These are phyloP conservation scores for Rhizophora apiculata DNA, from an alignment of 345 rosid genomes.

Conservation along the genomic window DNA sequence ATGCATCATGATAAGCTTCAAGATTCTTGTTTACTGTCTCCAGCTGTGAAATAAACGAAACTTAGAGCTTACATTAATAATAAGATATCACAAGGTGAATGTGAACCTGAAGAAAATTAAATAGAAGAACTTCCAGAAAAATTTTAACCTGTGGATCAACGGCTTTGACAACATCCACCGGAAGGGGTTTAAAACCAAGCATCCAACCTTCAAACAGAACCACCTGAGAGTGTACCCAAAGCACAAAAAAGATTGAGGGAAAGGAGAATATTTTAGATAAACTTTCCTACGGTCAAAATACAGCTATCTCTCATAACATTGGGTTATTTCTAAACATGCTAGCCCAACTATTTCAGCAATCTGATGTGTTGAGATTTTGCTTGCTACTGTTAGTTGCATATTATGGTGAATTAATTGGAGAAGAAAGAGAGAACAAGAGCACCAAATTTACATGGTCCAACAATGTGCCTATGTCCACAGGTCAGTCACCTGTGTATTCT, in stretches of 20 bases:
- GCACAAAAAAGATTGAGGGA: background rate
- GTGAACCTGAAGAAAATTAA: background rate
- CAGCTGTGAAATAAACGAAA: conserved; percentile 39
- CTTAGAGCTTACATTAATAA: background rate
- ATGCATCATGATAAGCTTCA: conserved; percentile 75
- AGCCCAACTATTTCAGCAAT: too few species aligned
- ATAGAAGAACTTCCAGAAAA: background rate
- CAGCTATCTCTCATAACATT: too few species aligned
- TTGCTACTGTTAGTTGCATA: too few species aligned
- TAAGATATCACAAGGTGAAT: conserved; percentile 1
- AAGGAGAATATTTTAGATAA: background rate
- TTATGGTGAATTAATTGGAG: too few species aligned
- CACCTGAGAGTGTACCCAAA: conserved; percentile 45
- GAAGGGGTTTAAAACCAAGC: conserved; percentile 89
- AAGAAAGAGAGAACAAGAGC: too few species aligned
- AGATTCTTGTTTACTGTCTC: conserved; percentile 80
- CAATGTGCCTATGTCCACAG: too few species aligned
- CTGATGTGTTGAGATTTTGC: too few species aligned
- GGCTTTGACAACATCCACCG: conserved; percentile 53
- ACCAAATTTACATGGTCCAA: too few species aligned
- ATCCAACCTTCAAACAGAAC: conserved; percentile 97
- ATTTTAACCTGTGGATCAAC: conserved; percentile 80
- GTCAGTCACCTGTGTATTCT: too few species aligned
- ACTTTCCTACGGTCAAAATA: background rate
- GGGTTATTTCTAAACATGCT: too few species aligned